phyloP scores from a whole-genome alignment of 1,139 yeast genomes.

The Spathaspora jeffriesii region DNA sequence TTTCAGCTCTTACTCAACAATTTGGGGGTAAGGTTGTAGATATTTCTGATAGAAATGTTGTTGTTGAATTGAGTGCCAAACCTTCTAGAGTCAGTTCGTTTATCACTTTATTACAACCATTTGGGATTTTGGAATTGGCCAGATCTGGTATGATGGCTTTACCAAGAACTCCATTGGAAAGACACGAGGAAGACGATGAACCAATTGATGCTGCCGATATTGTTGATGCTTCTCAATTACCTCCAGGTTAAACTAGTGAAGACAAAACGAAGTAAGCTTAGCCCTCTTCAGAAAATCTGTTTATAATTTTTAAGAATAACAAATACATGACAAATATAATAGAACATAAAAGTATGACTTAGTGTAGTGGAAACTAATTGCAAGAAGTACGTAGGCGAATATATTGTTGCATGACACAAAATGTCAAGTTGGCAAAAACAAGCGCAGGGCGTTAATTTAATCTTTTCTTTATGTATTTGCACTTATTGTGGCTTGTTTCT shows the following conservation, averaged over 20 bases:
- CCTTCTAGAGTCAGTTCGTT: conserved; percentile 88
- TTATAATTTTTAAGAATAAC: not conserved
- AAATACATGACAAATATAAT: not conserved
- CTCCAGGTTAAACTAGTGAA: conserved; percentile 72
- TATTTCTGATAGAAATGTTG: conserved; percentile 90
- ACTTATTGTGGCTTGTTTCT: too few relatives aligned
- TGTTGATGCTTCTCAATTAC: conserved; percentile 80
- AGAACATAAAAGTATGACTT: too few relatives aligned
- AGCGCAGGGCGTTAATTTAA: not conserved
- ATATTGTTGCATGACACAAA: not conserved
- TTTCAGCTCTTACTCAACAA: conserved; percentile 76
- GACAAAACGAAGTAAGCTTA: not conserved
- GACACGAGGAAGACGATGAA: conserved; percentile 49
- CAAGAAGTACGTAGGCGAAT: too few relatives aligned
- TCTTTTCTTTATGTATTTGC: not conserved
- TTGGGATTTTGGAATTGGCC: conserved; percentile 94
- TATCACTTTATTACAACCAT: conserved; percentile 88
- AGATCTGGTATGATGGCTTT: conserved; percentile 99
- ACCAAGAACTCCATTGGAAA: conserved; percentile 89
- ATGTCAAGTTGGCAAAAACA: not conserved
- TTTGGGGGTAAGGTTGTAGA: conserved; percentile 95
- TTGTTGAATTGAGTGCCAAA: conserved; percentile 92
- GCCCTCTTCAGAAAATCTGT: not conserved
- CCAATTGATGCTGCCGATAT: conserved; percentile 65
- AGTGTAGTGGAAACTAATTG: too few relatives aligned